phyloP scores from a whole-genome alignment of 2,329 filamentous ascomycete species.

The Aspergillus sp. region DNA sequence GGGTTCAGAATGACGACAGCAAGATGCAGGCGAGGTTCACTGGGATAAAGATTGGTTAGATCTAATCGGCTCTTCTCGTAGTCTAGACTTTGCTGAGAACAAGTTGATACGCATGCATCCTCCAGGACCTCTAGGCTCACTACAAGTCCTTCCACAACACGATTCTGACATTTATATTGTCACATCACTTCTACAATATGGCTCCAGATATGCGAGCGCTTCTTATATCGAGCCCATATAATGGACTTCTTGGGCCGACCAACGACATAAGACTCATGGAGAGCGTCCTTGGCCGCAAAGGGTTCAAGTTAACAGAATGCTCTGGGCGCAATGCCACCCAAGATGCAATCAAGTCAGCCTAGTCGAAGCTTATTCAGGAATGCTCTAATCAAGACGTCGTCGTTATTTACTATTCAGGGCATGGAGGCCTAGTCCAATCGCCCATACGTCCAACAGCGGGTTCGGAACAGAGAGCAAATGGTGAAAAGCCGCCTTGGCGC shows the following conservation, averaged over 20 bases:
- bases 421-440: neutral
- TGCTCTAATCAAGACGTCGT: neutral
- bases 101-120: too few species aligned
- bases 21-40: too few species aligned
- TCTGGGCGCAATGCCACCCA: constrained; percentile 4
- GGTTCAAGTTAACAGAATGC: constrained; percentile 1
- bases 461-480: neutral
- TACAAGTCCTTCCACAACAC: too few species aligned
- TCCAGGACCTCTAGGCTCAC: too few species aligned
- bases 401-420: constrained; percentile 12
- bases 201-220: neutral
- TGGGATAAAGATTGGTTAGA: too few species aligned
- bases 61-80: too few species aligned
- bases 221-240: constrained; percentile 4
- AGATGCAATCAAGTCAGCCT: neutral
- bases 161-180: too few species aligned
- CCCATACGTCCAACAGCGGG: neutral
- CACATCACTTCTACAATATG: too few species aligned
- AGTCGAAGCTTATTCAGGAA: neutral
- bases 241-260: constrained; percentile 1
- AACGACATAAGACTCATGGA: constrained; percentile 1
- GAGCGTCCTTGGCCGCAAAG: neutral
- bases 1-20: too few species aligned
- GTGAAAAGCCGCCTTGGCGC: neutral
- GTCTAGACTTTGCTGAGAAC: too few species aligned